phyloP scores from a whole-genome alignment of 768 basidiomycete species.

The Cystofilobasidium bisporidii region DNA sequence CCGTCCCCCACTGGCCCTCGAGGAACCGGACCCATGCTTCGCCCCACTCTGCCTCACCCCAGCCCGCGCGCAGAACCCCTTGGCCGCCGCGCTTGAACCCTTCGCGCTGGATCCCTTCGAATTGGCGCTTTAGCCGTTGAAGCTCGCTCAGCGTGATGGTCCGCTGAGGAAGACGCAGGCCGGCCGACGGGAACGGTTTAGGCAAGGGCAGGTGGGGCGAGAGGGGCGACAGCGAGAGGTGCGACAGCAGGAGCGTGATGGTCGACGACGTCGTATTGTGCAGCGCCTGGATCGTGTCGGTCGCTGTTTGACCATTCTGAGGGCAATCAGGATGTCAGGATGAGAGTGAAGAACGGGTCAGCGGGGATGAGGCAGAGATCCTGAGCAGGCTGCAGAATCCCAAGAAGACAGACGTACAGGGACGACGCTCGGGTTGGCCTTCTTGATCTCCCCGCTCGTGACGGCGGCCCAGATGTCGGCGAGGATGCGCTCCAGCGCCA shows the following conservation, averaged over 20 bases:
- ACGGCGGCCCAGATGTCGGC: constrained; percentile 67
- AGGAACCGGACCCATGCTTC: constrained; percentile 41
- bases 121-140: constrained; percentile 82
- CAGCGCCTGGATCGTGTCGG: constrained; percentile 76
- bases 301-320: constrained; percentile 71
- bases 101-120: constrained; percentile 78
- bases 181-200: constrained; percentile 35
- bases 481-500: constrained; percentile 45
- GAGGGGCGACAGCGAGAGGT: constrained; percentile 48
- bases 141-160: constrained; percentile 73
- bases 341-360: no score
- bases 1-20: constrained; percentile 37
- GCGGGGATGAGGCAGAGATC: neutral
- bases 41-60: constrained; percentile 37
- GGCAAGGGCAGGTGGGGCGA: constrained; percentile 47
- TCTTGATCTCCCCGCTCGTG: constrained; percentile 68
- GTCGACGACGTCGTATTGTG: constrained; percentile 64
- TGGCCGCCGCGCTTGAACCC: constrained; percentile 43
- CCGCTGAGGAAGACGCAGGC: constrained; percentile 58
- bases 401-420: constrained; percentile 46
- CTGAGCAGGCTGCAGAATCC: neutral
- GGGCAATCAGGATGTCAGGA: neutral
- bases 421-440: constrained; percentile 75
- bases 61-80: constrained; percentile 32
- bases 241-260: constrained; percentile 60